Percentiles rank a stretch among this genome's conserved stretches.
Conservation (phyloP, 2,329 filamentous ascomycete species). For the Exophiala sp. region DNA sequence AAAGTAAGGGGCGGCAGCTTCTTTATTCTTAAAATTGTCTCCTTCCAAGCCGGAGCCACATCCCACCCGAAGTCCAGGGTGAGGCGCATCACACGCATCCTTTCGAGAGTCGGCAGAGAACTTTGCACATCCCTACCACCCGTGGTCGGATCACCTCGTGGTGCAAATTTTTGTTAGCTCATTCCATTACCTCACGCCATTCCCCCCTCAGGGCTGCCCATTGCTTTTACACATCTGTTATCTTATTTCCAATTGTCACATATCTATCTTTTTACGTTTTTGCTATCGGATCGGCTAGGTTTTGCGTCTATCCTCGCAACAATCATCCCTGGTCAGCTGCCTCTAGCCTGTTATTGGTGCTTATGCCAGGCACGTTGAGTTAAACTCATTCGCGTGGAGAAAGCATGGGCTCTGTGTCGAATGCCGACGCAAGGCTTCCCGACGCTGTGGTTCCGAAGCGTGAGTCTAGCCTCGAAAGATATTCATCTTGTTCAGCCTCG, state of each 20-base stretch:
- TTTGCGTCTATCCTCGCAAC: conserved; percentile 15
- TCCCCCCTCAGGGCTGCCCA: conserved; percentile 15
- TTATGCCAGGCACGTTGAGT: conserved; percentile 29
- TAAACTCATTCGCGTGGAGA: conserved; percentile 25
- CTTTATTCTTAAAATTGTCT: too few relatives aligned
- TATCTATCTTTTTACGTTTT: conserved; percentile 26
- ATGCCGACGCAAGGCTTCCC: conserved; percentile 37
- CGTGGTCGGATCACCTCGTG: conserved; percentile 8
- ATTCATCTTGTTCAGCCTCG: conserved; percentile 42
- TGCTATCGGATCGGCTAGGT: conserved; percentile 19
- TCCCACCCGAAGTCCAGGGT: background rate
- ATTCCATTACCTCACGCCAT: conserved; percentile 30
- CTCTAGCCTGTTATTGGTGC: conserved; percentile 17
- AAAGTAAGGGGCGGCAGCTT: too few relatives aligned
- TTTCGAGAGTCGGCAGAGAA: background rate
- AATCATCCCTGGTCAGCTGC: conserved; percentile 13
- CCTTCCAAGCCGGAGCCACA: background rate
- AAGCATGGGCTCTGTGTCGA: conserved; percentile 43
- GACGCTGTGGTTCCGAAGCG: conserved; percentile 40
- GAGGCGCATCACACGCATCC: background rate
- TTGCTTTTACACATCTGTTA: conserved; percentile 29
- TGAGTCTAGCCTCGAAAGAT: conserved; percentile 39
- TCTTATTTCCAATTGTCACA: conserved; percentile 30
- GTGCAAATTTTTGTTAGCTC: conserved; percentile 28
- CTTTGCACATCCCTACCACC: conserved; percentile 18